These are phyloP conservation scores for Trichoderma sp. DNA, from an alignment of 2,329 filamentous ascomycete genomes.

Conservation along the genomic window DNA sequence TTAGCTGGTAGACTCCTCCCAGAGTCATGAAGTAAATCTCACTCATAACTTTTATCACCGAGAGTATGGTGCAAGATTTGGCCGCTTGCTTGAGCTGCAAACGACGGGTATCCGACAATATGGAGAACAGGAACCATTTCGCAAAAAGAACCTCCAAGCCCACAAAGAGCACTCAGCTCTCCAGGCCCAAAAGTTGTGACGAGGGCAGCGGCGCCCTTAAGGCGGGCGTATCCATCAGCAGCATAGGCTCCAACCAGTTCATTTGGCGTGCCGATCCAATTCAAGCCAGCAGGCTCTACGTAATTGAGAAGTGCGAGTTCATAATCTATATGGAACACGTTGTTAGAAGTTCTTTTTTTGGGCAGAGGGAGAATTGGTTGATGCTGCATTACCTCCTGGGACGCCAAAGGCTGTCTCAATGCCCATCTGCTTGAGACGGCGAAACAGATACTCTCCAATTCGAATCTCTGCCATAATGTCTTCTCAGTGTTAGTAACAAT, in stretches of 20 bases:
- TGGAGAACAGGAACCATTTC: slow-evolving; percentile 11
- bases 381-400: not conserved
- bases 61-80: slow-evolving; percentile 11
- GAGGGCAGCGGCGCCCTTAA: not conserved
- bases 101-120: slow-evolving; percentile 7
- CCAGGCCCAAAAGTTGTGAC: slow-evolving; percentile 14
- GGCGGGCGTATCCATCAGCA: slow-evolving; percentile 12
- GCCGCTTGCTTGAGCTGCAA: not conserved
- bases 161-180: slow-evolving; percentile 1
- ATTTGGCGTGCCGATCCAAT: slow-evolving; percentile 6
- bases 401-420: slow-evolving; percentile 10
- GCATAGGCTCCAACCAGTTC: slow-evolving; percentile 11
- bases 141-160: not conserved
- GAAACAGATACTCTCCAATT: not conserved
- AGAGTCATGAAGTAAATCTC: not conserved
- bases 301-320: slow-evolving; percentile 7
- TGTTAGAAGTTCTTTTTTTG: not conserved
- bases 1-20: not conserved
- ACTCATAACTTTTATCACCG: slow-evolving; percentile 2
- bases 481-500: not conserved
- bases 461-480: not conserved
- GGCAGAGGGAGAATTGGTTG: not conserved
- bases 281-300: not conserved
- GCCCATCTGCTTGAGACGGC: slow-evolving; percentile 3
- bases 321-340: not conserved